Percentiles rank a stretch among this genome's conserved stretches.
These are phyloP conservation scores for Coemansia sp. DNA, from an alignment of 192 early-diverging fungal species.

Conservation along the genomic window DNA sequence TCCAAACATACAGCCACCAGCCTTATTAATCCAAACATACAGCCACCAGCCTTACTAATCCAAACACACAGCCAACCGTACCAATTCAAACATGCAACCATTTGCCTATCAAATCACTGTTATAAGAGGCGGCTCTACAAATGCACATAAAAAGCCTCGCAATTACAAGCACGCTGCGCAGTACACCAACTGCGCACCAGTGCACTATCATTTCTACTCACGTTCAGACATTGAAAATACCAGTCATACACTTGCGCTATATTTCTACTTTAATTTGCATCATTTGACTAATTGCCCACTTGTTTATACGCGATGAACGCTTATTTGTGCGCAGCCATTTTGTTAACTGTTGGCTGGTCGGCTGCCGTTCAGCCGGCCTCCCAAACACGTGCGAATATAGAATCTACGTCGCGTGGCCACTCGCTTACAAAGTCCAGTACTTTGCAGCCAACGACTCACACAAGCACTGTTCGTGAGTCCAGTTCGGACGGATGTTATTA, in stretches of 20 bases:
- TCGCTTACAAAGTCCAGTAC: background rate
- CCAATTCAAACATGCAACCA: too few relatives aligned
- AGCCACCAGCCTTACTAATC: background rate
- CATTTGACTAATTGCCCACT: background rate
- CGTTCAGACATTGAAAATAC: too few relatives aligned
- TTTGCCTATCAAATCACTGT: background rate
- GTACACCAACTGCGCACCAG: background rate
- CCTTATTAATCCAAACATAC: background rate
- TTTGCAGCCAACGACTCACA: background rate
- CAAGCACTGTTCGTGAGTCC: background rate
- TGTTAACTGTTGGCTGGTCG: background rate
- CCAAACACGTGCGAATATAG: background rate
- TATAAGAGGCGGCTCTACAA: background rate
- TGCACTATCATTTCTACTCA: background rate
- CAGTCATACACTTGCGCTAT: background rate
- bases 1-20: background rate
- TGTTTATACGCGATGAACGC: background rate
- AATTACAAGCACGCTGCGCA: background rate
- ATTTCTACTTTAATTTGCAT: background rate
- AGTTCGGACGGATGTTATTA: constrained; percentile 26
- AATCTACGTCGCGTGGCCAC: background rate
- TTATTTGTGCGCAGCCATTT: background rate
- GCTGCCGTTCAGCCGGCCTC: background rate
- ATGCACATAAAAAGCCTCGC: background rate
- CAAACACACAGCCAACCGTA: too few relatives aligned